These are phyloP conservation scores for Xylariaceae sp. DNA, from an alignment of 2,329 filamentous ascomycete genomes.

Conservation along the genomic window DNA sequence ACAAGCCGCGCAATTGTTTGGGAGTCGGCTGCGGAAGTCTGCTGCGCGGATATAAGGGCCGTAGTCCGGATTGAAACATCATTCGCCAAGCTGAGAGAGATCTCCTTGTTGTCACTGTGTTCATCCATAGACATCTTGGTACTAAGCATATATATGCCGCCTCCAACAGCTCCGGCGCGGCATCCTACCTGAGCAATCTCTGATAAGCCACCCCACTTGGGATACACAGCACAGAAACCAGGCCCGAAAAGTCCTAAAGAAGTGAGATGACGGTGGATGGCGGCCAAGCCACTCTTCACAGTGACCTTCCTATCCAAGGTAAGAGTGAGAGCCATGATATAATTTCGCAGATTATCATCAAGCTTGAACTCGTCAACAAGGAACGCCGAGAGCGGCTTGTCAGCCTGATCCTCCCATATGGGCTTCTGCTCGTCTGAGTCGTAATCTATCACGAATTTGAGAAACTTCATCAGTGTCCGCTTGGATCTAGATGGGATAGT, in stretches of 20 bases:
- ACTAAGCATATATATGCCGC: conserved; percentile 81
- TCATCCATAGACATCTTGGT: conserved; percentile 51
- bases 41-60: conserved; percentile 44
- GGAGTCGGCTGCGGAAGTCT: conserved; percentile 26
- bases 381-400: conserved; percentile 52
- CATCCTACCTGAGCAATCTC: conserved; percentile 91
- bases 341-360: conserved; percentile 60
- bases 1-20: conserved; percentile 54
- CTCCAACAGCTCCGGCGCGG: conserved; percentile 83
- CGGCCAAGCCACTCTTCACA: conserved; percentile 60
- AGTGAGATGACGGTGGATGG: conserved; percentile 71
- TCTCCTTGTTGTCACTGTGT: conserved; percentile 22
- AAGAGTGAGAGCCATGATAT: conserved; percentile 63
- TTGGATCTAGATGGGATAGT: conserved; percentile 75
- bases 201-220: conserved; percentile 86
- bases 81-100: conserved; percentile 50
- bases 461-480: conserved; percentile 83
- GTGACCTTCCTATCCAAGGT: conserved; percentile 60
- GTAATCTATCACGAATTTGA: conserved; percentile 77
- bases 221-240: conserved; percentile 82
- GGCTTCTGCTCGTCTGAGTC: conserved; percentile 51
- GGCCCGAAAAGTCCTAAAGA: conserved; percentile 85
- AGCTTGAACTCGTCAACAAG: conserved; percentile 59
- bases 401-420: conserved; percentile 53
- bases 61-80: conserved; percentile 52